These are phyloP conservation scores for Phaeosphaeriaceae sp. DNA, from an alignment of 2,329 filamentous ascomycete genomes.

Conservation along the genomic window DNA sequence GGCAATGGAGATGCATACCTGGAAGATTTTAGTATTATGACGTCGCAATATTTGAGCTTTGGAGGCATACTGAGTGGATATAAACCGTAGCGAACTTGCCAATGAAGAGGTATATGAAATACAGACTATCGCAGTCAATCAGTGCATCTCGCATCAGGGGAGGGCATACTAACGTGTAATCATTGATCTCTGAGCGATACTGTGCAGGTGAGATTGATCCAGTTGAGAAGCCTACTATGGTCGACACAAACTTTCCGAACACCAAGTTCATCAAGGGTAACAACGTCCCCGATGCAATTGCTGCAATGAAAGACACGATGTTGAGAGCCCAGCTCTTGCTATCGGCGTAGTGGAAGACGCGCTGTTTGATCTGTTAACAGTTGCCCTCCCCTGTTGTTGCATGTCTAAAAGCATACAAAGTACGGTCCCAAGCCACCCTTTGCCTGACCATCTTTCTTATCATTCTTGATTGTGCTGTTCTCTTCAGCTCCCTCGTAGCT, in stretches of 20 bases:
- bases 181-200: slow-evolving; percentile 50
- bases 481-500: slow-evolving; percentile 12
- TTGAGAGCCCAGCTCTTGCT: slow-evolving; percentile 41
- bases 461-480: slow-evolving; percentile 5
- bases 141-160: not conserved
- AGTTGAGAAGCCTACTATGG: slow-evolving; percentile 54
- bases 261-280: slow-evolving; percentile 62
- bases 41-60: not conserved
- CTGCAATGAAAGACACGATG: slow-evolving; percentile 40
- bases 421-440: slow-evolving; percentile 32
- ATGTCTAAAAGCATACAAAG: slow-evolving; percentile 23
- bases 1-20: slow-evolving; percentile 56
- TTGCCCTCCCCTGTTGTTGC: not conserved
- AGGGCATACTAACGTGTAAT: slow-evolving; percentile 37
- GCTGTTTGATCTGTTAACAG: slow-evolving; percentile 28
- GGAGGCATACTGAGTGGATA: slow-evolving; percentile 31
- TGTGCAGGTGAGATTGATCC: slow-evolving; percentile 40
- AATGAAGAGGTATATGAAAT: slow-evolving; percentile 75
- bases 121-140: slow-evolving; percentile 59
- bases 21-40: slow-evolving; percentile 13
- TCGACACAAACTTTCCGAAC: slow-evolving; percentile 59
- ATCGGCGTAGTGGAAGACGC: slow-evolving; percentile 48
- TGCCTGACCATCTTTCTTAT: slow-evolving; percentile 17
- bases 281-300: slow-evolving; percentile 54
- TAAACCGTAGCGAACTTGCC: slow-evolving; percentile 71